These are phyloP conservation scores for Achaetomiella virescens DNA, from an alignment of 495 filamentous ascomycete genomes.

Conservation along the genomic window DNA sequence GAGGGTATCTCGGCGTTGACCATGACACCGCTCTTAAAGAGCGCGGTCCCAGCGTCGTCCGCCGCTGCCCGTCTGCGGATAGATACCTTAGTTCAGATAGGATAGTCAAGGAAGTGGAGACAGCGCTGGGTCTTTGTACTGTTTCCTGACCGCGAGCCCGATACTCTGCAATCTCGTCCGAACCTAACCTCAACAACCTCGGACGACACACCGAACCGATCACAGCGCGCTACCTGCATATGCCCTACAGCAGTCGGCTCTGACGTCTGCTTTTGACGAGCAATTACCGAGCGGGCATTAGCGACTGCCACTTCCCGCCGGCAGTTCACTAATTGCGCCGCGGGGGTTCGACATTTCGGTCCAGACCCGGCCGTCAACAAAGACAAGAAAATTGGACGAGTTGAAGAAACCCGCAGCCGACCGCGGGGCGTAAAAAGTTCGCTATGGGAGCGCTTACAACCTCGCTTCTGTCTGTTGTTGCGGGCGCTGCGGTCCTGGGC, in stretches of 20 bases:
- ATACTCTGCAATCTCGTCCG: background rate
- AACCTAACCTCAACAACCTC: too few species aligned
- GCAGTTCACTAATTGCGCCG: too few species aligned
- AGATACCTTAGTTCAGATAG: background rate
- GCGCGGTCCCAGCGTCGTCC: background rate
- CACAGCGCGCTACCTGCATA: too few species aligned
- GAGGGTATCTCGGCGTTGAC: background rate
- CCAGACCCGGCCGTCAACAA: too few species aligned
- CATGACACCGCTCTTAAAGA: background rate
- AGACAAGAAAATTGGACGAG: too few species aligned
- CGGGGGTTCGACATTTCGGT: too few species aligned
- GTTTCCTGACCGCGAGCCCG: background rate
- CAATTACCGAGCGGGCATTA: too few species aligned
- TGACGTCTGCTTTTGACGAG: too few species aligned
- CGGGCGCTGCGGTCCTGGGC: conserved; percentile 28
- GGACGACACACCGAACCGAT: too few species aligned
- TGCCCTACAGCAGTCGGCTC: too few species aligned
- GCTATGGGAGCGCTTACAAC: conserved; percentile 21
- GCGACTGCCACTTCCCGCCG: too few species aligned
- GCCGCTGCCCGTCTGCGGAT: conserved; percentile 1
- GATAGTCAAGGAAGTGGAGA: background rate
- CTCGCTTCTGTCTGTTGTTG: conserved; percentile 17
- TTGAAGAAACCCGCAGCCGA: too few species aligned
- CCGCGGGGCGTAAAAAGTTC: background rate
- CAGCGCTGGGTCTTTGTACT: background rate